Conservation (phyloP, 2,329 filamentous ascomycete genomes). For the Aspergillus flavus region DNA sequence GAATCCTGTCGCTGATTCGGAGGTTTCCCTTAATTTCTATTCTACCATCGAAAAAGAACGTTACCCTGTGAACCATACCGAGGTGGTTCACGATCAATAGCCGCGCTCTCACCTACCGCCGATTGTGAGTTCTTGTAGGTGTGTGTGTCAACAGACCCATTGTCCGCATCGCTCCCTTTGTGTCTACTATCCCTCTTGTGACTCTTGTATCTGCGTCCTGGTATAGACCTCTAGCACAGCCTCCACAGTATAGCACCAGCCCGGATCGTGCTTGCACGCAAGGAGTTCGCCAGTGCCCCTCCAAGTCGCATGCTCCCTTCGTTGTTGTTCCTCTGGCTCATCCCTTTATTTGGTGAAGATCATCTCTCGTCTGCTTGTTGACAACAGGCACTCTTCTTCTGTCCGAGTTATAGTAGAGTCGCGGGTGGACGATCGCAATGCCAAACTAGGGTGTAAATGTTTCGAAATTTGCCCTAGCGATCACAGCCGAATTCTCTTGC, state of each 20-base stretch:
- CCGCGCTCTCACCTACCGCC: constrained; percentile 13
- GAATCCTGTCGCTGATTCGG: constrained; percentile 17
- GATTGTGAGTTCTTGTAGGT: constrained; percentile 8
- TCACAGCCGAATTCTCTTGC: constrained; percentile 25
- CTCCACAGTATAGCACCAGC: constrained; percentile 8
- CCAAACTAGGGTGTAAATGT: constrained; percentile 34
- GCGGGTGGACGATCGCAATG: constrained; percentile 37
- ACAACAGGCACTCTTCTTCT: constrained; percentile 4
- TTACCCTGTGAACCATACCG: background rate
- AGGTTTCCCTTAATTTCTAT: constrained; percentile 12
- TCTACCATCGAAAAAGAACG: constrained; percentile 6
- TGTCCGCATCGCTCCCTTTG: constrained; percentile 15
- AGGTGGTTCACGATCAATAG: constrained; percentile 15
- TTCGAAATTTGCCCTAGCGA: constrained; percentile 26
- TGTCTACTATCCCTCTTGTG: constrained; percentile 13
- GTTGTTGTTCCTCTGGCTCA: constrained; percentile 6
- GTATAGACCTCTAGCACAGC: constrained; percentile 7
- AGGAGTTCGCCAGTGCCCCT: constrained; percentile 23
- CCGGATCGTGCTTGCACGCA: constrained; percentile 23
- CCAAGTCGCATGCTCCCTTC: constrained; percentile 19
- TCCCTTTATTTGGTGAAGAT: constrained; percentile 15
- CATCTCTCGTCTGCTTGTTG: constrained; percentile 7
- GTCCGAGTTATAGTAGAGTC: constrained; percentile 8
- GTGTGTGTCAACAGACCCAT: constrained; percentile 7
- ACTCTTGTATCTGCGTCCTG: constrained; percentile 5